A percentile compares a stretch with the other conserved stretches of the same genome.
Conservation (phyloP, 371 early-diverging fungal genomes). For the Zopfochytrium polystomum region DNA sequence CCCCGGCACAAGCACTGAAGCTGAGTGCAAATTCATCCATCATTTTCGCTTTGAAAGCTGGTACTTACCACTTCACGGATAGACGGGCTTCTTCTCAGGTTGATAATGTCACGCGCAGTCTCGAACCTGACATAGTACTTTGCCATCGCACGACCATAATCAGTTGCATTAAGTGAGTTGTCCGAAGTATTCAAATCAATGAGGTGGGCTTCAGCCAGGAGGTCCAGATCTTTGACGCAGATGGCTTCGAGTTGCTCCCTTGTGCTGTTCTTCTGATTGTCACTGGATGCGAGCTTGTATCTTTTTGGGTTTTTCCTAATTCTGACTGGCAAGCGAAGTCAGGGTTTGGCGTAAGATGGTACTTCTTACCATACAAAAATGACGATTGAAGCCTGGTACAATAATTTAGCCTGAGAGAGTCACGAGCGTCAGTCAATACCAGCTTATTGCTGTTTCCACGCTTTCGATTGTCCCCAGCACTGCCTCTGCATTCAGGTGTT, state of each 20-base stretch:
- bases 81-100: conserved; percentile 11
- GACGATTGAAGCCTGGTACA: conserved; percentile 64
- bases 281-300: conserved; percentile 45
- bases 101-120: conserved; percentile 29
- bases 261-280: not conserved
- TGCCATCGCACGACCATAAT: conserved; percentile 45
- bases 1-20: conserved; percentile 38
- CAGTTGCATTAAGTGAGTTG: conserved; percentile 26
- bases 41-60: not conserved
- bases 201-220: conserved; percentile 29
- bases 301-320: conserved; percentile 58
- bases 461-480: conserved; percentile 65
- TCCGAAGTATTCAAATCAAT: conserved; percentile 22
- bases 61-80: conserved; percentile 29
- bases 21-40: conserved; percentile 12
- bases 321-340: conserved; percentile 40
- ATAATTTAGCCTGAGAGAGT: not conserved
- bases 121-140: conserved; percentile 43
- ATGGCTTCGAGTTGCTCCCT: conserved; percentile 43
- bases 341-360: not conserved
- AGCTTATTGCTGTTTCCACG: no score
- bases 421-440: not conserved
- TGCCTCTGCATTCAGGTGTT: conserved; percentile 82
- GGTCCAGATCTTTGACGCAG: conserved; percentile 51
- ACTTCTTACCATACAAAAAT: conserved; percentile 57